Base-by-base conservation (phyloP, 495 filamentous ascomycete species). In the Xylaria venustula region DNA sequence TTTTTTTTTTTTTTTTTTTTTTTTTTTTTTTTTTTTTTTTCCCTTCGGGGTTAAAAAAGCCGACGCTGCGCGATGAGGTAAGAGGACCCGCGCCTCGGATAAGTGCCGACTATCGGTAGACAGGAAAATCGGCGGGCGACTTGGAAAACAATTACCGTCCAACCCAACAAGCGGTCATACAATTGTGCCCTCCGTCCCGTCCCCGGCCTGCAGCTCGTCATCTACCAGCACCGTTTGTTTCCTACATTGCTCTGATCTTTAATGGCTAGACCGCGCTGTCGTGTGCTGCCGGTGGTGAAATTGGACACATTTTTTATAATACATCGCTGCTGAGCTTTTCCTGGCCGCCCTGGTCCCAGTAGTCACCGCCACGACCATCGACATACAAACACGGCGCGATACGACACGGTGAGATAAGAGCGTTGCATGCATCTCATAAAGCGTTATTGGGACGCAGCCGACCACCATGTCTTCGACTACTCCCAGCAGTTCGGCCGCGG, bases 91-190 rank as follows among this genome's bases (percentile, higher is more conserved):
- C 2, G 28, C 17, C 54, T 15, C 44, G 17, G 11, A 25, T 44
- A 41, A 30, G n/a, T 8, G 22, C 23, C 34, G 37, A 23, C 32
- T 44, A 58, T 23, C 30, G 30, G 30, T 34, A 34, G 30, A 11
- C 30, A 5, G 14, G n/a, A 32, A 30, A 47, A 51, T 49, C 50
- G 14, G 14, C 11, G n/a, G 37, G 7, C 62, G 62, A 66, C 59
- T 46, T 42, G 53, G 63, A 69, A 67, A 71, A 58, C 50, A 62
- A 69, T 69, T 54, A 62, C 69, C 69, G 69, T 40, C 6, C 6
- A 40, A 11, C 3, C 6, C 14, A 40, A 40, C 14, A 40, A 40
- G 6, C 37, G 7, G 7, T 15, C 7, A 15, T 40, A 3, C 37
- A 9, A 34, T 34, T 11, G 30, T n/a, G 30, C 30, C 30, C 7